phyloP scores from a whole-genome alignment of 331 rosid species.

The Spiraea crenata region DNA sequence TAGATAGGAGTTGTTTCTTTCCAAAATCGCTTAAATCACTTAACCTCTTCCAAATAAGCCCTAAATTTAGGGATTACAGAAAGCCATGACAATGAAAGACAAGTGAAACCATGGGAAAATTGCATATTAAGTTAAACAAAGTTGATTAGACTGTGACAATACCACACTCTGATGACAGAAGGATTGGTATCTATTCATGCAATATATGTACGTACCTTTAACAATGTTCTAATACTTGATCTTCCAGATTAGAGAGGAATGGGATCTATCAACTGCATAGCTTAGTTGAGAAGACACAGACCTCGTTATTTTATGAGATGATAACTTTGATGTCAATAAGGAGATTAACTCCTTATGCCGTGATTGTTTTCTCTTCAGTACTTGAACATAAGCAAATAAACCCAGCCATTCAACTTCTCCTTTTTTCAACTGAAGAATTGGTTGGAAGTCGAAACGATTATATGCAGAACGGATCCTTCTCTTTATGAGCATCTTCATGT shows the following conservation, averaged over 20 bases:
- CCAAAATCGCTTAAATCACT: no score
- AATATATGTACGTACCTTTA: conserved; percentile 18
- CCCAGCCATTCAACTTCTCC: conserved; percentile 88
- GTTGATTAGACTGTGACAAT: not conserved
- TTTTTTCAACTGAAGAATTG: conserved; percentile 48
- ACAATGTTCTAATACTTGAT: conserved; percentile 58
- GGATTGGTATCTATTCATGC: not conserved
- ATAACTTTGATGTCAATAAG: conserved; percentile 42
- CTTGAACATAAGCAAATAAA: conserved; percentile 66
- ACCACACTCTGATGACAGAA: not conserved
- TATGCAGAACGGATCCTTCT: conserved; percentile 47
- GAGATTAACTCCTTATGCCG: conserved; percentile 54
- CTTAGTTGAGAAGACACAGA: conserved; percentile 43
- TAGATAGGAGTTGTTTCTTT: no score
- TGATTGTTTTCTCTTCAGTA: conserved; percentile 63
- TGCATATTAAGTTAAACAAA: not conserved
- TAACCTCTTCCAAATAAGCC: no score
- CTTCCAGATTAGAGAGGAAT: conserved; percentile 67
- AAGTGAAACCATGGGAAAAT: no score
- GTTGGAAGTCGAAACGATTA: conserved; percentile 33
- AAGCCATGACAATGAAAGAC: no score
- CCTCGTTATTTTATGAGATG: conserved; percentile 35
- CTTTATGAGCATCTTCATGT: conserved; percentile 59
- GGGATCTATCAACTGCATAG: conserved; percentile 58
- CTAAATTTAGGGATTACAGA: no score